Base-by-base conservation (phyloP, 345 rosid species). In the Hypericum androsaemum region DNA sequence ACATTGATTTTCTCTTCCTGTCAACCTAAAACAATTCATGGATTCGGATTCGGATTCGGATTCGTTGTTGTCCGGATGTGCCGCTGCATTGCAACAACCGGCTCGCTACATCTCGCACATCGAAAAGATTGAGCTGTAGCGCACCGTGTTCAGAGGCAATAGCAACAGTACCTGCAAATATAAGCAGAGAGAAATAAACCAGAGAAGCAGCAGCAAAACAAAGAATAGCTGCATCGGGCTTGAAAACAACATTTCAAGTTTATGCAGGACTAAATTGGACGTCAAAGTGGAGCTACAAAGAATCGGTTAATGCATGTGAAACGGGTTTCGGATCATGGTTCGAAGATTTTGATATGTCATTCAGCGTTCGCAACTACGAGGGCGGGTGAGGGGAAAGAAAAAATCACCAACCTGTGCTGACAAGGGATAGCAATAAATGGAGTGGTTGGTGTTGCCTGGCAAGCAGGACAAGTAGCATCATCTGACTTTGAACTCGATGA, bases 361-460 rank as follows among this genome's bases (percentile, higher is more conserved):
- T 22, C 32, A 22, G 32, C 32, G 32, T n/a, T n/a, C n/a, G n/a
- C n/a, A n/a, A n/a, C n/a, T n/a, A n/a, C n/a, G n/a, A n/a, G n/a
- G 32, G 32, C 32, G 32, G 1, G 32, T 4, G 4, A 22, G 32
- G 32, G 32, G 4, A 4, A 22, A 22, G 40, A 44, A 56, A 47
- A 37, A 57, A 40, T 35, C 52, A 17, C 41, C 40, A 50, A 86
- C 99, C 97, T 86, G 77, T 94, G 99, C 54, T 71, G 80, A 61
- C 97, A 94, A 63, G 99, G 99, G 46, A 85, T 82, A 62, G 95
- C 94, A 12, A 80, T 80, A 77, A 85, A 94, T 49, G 95, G 84
- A 74, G 67, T 81, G 56, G 89, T 75, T 40, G 97, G 99, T 66
- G 66, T 74, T 41, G 74, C 70, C 65, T 66, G 82, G 75, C 97